These are phyloP conservation scores for Warburgia ugandensis DNA, from an alignment of 164 flowering plant species.

Conservation along the genomic window DNA sequence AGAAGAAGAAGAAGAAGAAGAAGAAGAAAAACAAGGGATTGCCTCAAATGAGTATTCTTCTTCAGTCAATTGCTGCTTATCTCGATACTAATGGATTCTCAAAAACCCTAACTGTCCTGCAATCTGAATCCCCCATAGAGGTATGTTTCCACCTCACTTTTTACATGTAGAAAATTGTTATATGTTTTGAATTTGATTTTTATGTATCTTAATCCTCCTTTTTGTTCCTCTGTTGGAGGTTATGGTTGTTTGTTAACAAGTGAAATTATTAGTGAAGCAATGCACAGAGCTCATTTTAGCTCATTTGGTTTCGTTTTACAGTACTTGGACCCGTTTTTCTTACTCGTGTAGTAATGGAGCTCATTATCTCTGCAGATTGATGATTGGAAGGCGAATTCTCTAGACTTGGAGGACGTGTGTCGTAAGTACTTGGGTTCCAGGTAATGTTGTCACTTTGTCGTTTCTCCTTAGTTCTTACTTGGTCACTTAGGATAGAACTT, in stretches of 20 bases:
- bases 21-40: not conserved
- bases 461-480: not conserved
- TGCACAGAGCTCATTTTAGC: not conserved
- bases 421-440: conserved; percentile 13
- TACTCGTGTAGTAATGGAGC: not conserved
- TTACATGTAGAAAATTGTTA: not conserved
- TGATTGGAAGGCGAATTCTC: conserved; percentile 8
- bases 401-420: conserved; percentile 20
- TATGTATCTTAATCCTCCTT: not conserved
- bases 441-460: conserved; percentile 1
- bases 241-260: too few relatives aligned
- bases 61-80: conserved; percentile 34
- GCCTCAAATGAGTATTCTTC: conserved; percentile 22
- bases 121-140: conserved; percentile 40
- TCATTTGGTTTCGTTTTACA: not conserved
- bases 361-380: conserved; percentile 17
- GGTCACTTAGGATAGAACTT: not conserved
- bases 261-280: not conserved
- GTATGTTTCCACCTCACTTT: conserved; percentile 1
- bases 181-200: too few relatives aligned
- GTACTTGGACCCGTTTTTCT: too few relatives aligned
- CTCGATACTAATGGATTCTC: conserved; percentile 45
- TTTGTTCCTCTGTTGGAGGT: not conserved
- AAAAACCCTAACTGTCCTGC: conserved; percentile 46
- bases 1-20: conserved; percentile 8